Evolutionary conservation across 2,329 filamentous ascomycete species (phyloP).

Genomic region (Phyllosticta citribraziliensis): DNA sequence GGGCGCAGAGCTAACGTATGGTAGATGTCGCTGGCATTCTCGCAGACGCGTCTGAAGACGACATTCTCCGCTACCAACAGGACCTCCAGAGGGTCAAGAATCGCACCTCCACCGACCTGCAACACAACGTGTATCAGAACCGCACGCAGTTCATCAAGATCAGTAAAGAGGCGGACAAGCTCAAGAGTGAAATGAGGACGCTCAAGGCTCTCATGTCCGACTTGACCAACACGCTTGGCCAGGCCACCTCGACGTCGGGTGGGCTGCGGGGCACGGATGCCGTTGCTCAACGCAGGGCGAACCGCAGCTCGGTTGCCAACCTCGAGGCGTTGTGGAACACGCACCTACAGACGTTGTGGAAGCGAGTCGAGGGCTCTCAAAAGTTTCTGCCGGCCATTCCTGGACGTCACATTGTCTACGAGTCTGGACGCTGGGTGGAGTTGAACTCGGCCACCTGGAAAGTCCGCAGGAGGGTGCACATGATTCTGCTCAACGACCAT

Average conservation of each 20-base stretch:
- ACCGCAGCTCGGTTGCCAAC: slow-evolving; percentile 79
- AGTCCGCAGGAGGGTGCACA: slow-evolving; percentile 75
- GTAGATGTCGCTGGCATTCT: slow-evolving; percentile 58
- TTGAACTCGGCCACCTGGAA: slow-evolving; percentile 97
- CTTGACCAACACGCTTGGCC: slow-evolving; percentile 48
- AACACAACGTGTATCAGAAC: slow-evolving; percentile 95
- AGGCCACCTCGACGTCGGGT: slow-evolving; percentile 34
- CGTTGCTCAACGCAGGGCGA: slow-evolving; percentile 50
- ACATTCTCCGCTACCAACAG: slow-evolving; percentile 73
- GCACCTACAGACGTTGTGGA: slow-evolving; percentile 75
- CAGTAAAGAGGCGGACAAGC: slow-evolving; percentile 95
- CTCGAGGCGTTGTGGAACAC: slow-evolving; percentile 59
- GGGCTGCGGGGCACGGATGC: slow-evolving; percentile 22
- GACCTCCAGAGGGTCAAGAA: slow-evolving; percentile 67
- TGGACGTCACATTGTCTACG: slow-evolving; percentile 88
- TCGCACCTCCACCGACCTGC: slow-evolving; percentile 71
- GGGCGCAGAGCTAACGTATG: background rate
- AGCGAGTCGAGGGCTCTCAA: slow-evolving; percentile 93
- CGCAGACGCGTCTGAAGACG: slow-evolving; percentile 75
- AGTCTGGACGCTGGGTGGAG: slow-evolving; percentile 90
- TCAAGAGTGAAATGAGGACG: slow-evolving; percentile 91
- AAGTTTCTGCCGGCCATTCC: slow-evolving; percentile 87
- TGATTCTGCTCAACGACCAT: slow-evolving; percentile 91
- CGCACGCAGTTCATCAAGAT: slow-evolving; percentile 98
- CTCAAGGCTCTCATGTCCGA: slow-evolving; percentile 87